Evolutionary conservation across 495 filamentous ascomycete species (phyloP), one percentile per base, ranked within the genome.

Genomic region (Aspergillus campestris): DNA sequence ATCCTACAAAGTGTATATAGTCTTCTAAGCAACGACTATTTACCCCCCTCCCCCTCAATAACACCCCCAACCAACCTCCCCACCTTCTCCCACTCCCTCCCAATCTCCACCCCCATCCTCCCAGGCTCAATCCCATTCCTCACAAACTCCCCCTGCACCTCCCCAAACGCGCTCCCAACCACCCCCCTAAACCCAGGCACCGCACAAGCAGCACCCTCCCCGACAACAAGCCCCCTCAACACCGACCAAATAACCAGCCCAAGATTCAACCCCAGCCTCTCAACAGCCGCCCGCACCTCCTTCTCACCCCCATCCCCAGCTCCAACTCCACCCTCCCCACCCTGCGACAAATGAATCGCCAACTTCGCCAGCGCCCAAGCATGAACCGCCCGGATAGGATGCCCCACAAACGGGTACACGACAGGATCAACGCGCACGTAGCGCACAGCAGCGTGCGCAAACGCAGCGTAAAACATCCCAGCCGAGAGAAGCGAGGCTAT

Each of bases 361-460:
- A 72, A 43, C 24, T 65, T 64, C 2, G 64, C 55, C 1, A 75
- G 40, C 27, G 66, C 48, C 66, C 67, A 73, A 15, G 58, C 66
- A 53, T 73, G 67, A 15, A 72, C 46, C 5, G 67, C 57, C 5
- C 72, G 61, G 5, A 74, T 55, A 0, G 72, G 72, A 49, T 77
- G 70, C 1, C 50, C 56, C 5, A 54, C 51, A 31, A 45, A 44
- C 13, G 40, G 42, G 38, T 67, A 71, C 3, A 70, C 48, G 1
- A 58, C 28, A 0, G 66, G 63, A 29, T 77, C 72, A 33, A 73
- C 53, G 24, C 52, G 50, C 2, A 64, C 44, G 31, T 70, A 68
- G 1, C 62, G 59, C 13, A 67, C 54, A 0, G 70, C 56, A 8
- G 63, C 62, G n/a, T 70, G 65, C 31, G 60, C 48, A 14, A 73